Evolutionary conservation across 2,329 filamentous ascomycete genomes (phyloP).

Genomic region (Botrytis cinerea): DNA sequence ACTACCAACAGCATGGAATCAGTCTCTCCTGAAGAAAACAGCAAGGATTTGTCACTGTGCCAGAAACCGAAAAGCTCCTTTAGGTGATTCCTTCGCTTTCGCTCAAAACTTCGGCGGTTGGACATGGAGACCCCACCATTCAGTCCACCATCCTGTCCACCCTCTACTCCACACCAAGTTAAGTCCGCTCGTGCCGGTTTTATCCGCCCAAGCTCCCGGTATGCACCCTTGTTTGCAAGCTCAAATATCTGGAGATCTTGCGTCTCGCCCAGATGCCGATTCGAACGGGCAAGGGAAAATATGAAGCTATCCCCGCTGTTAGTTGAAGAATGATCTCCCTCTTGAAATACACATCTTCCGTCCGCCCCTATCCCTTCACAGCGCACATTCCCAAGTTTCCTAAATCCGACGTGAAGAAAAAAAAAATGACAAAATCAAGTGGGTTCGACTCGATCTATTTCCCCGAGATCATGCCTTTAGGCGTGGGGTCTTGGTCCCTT

Average conservation of each 20-base stretch:
- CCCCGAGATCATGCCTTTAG: slow-evolving; percentile 17
- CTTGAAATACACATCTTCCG: neutral
- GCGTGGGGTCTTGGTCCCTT: slow-evolving; percentile 5
- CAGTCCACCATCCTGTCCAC: neutral
- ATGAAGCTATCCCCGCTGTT: neutral
- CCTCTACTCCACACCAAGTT: neutral
- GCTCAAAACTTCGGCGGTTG: slow-evolving; percentile 20
- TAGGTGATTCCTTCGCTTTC: slow-evolving; percentile 14
- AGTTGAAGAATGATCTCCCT: too few species aligned
- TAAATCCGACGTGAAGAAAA: neutral
- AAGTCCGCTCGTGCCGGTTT: slow-evolving; percentile 7
- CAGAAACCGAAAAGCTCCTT: neutral
- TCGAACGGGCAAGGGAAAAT: neutral
- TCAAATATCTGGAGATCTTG: neutral
- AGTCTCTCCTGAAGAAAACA: neutral
- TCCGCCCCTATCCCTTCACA: too few species aligned
- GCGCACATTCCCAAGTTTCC: neutral
- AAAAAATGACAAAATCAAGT: neutral
- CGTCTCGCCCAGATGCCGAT: neutral
- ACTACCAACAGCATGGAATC: neutral
- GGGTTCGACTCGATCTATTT: slow-evolving; percentile 10
- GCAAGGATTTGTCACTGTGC: neutral
- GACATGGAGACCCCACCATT: slow-evolving; percentile 18
- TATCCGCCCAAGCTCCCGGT: slow-evolving; percentile 10
- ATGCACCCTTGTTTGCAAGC: neutral